These are phyloP conservation scores for Verticillium isaacii DNA, from an alignment of 2,329 filamentous ascomycete genomes.

Conservation along the genomic window DNA sequence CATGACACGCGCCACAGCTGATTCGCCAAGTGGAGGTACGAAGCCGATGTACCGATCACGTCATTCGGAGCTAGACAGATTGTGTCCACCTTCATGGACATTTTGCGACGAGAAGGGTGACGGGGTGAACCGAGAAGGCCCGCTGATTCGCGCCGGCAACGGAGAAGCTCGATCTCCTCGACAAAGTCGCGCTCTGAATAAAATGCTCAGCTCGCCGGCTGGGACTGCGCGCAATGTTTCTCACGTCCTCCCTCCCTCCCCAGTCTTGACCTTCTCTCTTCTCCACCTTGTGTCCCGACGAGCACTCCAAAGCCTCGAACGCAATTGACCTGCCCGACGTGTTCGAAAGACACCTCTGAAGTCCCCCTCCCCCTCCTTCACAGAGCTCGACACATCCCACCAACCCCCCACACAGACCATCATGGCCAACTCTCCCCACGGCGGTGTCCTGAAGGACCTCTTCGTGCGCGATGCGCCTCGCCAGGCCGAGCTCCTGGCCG, in stretches of 20 bases:
- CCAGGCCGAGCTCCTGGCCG: conserved; percentile 71
- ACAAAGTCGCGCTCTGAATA: background rate
- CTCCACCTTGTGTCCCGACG: conserved; percentile 1
- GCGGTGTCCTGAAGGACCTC: conserved; percentile 96
- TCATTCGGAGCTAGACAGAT: conserved; percentile 15
- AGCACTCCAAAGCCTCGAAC: conserved; percentile 1
- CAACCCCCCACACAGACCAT: background rate
- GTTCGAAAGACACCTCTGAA: background rate
- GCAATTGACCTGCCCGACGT: background rate
- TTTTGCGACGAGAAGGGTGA: background rate
- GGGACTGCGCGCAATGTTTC: background rate
- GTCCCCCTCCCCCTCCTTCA: background rate
- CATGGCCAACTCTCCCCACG: conserved; percentile 72
- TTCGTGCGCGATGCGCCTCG: conserved; percentile 86
- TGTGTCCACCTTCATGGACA: background rate
- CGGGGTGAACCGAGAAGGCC: background rate
- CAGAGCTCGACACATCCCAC: background rate
- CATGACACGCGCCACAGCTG: background rate
- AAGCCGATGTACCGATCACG: conserved; percentile 16
- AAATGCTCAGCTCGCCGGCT: background rate
- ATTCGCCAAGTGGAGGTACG: conserved; percentile 9
- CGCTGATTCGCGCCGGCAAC: background rate
- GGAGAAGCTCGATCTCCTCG: conserved; percentile 7
- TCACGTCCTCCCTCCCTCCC: conserved; percentile 1
- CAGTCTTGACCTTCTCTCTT: background rate